Evolutionary conservation across 495 filamentous ascomycete genomes (phyloP).

Genomic region (Letharia columbiana): DNA sequence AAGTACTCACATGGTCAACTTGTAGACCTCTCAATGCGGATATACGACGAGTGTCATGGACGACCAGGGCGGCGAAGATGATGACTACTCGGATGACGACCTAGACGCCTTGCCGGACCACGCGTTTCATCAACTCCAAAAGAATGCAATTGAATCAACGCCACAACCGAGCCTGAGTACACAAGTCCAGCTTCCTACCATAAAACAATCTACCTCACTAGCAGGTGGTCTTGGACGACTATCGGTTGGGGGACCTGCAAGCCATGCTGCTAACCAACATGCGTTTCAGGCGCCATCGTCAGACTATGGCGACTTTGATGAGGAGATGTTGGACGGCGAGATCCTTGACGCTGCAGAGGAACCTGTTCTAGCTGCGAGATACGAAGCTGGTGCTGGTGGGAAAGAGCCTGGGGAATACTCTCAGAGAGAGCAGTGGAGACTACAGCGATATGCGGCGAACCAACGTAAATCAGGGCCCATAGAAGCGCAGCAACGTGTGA

Average conservation of each 20-base stretch:
- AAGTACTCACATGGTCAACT: not conserved
- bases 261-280: conserved; percentile 1
- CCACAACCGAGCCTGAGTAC: conserved; percentile 30
- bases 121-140: conserved; percentile 46
- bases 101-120: conserved; percentile 48
- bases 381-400: conserved; percentile 28
- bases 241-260: conserved; percentile 1
- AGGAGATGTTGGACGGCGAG: conserved; percentile 47
- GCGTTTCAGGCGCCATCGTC: conserved; percentile 20
- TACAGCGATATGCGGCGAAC: conserved; percentile 27
- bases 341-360: conserved; percentile 38
- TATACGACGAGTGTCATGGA: conserved; percentile 43
- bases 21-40: conserved; percentile 19
- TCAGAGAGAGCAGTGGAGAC: conserved; percentile 30
- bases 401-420: conserved; percentile 20
- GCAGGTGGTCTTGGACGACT: conserved; percentile 14
- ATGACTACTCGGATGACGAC: conserved; percentile 57
- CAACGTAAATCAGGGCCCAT: not conserved
- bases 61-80: conserved; percentile 47
- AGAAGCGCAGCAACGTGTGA: not conserved
- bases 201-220: not conserved
- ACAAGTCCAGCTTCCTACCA: conserved; percentile 1
- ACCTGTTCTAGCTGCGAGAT: conserved; percentile 27
- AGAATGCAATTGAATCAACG: conserved; percentile 46
- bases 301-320: conserved; percentile 48